A percentile compares a stretch with the other conserved stretches of the same genome.
Conservation (phyloP, 2,329 filamentous ascomycete species). For the Helicocarpus griseus region DNA sequence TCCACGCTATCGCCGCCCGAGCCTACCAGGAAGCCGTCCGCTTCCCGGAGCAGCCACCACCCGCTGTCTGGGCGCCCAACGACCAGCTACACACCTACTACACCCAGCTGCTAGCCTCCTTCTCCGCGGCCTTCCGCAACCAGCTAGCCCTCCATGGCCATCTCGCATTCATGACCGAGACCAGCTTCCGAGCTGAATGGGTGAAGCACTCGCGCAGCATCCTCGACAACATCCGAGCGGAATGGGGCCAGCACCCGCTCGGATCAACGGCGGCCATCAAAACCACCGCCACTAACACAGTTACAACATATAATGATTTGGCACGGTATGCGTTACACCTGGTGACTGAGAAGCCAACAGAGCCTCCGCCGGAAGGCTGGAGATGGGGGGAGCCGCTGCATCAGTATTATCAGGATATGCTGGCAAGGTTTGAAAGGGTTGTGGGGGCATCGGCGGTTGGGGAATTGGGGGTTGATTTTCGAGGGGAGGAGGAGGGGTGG, state of each 20-base stretch:
- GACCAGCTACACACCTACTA: constrained; percentile 11
- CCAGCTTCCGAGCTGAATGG: constrained; percentile 10
- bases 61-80: constrained; percentile 10
- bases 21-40: constrained; percentile 13
- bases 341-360: constrained; percentile 5
- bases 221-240: constrained; percentile 12
- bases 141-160: neutral
- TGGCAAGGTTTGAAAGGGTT: constrained; percentile 10
- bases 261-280: constrained; percentile 9
- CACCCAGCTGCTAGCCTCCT: constrained; percentile 9
- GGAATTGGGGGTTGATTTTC: neutral
- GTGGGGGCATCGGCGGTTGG: constrained; percentile 5
- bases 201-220: constrained; percentile 12
- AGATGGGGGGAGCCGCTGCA: constrained; percentile 9
- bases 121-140: constrained; percentile 5
- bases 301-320: constrained; percentile 2
- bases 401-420: constrained; percentile 13
- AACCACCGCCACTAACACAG: constrained; percentile 9
- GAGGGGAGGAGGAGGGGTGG: neutral
- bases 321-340: constrained; percentile 9
- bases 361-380: constrained; percentile 11
- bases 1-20: constrained; percentile 11
- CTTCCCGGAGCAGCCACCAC: constrained; percentile 12
- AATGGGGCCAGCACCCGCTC: constrained; percentile 10
- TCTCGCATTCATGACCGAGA: neutral